phyloP scores from a whole-genome alignment of 2,329 filamentous ascomycete species.

The Apiospora arundinis region DNA sequence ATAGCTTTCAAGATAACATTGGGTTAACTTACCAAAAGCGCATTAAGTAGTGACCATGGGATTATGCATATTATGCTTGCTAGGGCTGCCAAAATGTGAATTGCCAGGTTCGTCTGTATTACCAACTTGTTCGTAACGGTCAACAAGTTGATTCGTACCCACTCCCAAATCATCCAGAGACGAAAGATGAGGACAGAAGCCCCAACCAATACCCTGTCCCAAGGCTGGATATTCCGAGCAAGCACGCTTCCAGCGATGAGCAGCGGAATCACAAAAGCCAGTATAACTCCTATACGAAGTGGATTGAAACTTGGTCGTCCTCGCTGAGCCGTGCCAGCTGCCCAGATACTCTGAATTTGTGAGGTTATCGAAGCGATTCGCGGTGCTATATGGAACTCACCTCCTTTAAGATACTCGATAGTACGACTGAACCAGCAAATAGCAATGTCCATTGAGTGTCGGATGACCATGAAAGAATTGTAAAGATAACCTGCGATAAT shows the following conservation, averaged over 20 bases:
- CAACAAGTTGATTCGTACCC: background rate
- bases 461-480: background rate
- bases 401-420: background rate
- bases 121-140: background rate
- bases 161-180: background rate
- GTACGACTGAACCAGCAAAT: background rate
- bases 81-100: constrained; percentile 3
- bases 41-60: background rate
- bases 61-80: background rate
- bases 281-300: background rate
- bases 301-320: background rate
- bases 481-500: background rate
- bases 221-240: background rate
- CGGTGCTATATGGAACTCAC: background rate
- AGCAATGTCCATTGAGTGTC: background rate
- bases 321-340: background rate
- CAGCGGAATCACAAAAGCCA: too few species aligned
- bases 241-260: background rate
- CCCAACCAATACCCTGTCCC: background rate
- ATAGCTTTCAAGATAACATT: background rate
- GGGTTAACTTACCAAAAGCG: background rate
- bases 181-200: background rate
- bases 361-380: background rate
- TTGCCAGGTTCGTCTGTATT: background rate
- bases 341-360: background rate